Evolutionary conservation across 768 basidiomycete genomes (phyloP), one percentile per base, ranked within the genome.

Genomic region (Clathrus columnatus): DNA sequence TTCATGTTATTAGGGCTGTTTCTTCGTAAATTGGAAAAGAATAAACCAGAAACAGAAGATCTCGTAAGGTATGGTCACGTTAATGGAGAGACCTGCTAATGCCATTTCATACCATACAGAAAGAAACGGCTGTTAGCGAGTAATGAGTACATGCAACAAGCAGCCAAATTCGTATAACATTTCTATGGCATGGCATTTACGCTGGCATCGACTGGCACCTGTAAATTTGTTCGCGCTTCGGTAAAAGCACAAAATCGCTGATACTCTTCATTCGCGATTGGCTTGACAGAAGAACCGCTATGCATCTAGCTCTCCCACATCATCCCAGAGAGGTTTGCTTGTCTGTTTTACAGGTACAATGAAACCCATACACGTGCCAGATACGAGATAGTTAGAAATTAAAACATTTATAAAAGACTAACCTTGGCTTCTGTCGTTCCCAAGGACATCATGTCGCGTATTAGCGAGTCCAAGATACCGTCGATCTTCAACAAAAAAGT

Each of bases 401-500:
- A 16, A 45, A 27, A 54, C 32, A 16, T 54, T 24, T 52, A n/a
- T 14, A 43, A 30, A 46, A 21, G 49, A 87, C 94, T 81, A 70
- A 97, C 95, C 87, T 90, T 91, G 23, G 84, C 77, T 71, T 93
- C 93, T 4, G 76, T 61, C 63, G 73, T 81, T 41, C 77, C 78
- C 58, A 81, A 70, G 5, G 79, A 70, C 44, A 84, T 68, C 82
- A 94, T 87, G 64, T 96, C 94, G 66, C 84, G 80, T 61, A 94
- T 86, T 49, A 96, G 75, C 48, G 91, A 87, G 61, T 96, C 91
- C 57, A 96, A 75, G 56, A 97, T 80, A 44, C 88, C 90, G 67
- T 95, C 91, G 50, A 97, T 73, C 73, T 95, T 96, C 64, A 82
- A 75, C 49, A 97, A 72, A 69, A 98, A 95, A 2, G 85, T 86